phyloP scores from a whole-genome alignment of 2,329 filamentous ascomycete species.

The Escovopsis sp. region DNA sequence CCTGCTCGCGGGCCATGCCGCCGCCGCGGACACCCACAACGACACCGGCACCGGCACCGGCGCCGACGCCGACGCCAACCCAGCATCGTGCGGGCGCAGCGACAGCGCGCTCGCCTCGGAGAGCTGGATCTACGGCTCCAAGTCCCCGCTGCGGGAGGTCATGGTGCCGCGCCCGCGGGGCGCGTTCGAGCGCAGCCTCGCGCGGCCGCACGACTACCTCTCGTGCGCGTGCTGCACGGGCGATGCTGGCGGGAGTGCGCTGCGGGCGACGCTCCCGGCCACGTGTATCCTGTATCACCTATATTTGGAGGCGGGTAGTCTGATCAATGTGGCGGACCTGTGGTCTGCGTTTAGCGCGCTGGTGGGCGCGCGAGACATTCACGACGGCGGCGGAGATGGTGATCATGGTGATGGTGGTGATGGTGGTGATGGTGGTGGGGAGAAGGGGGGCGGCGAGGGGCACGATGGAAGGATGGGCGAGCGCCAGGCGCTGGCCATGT shows the following conservation, averaged over 20 bases:
- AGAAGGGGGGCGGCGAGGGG: constrained; percentile 28
- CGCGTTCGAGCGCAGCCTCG: constrained; percentile 56
- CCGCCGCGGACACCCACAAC: too few species aligned
- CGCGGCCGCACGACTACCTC: constrained; percentile 63
- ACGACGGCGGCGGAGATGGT: constrained; percentile 19
- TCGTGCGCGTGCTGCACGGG: constrained; percentile 53
- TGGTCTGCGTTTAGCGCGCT: constrained; percentile 63
- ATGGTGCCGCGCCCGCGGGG: constrained; percentile 61
- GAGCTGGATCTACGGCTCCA: constrained; percentile 61
- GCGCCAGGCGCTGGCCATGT: constrained; percentile 52
- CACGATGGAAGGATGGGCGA: constrained; percentile 27
- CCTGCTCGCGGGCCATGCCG: constrained; percentile 14
- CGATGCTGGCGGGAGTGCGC: constrained; percentile 6
- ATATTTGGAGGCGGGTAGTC: constrained; percentile 59
- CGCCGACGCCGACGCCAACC: too few species aligned
- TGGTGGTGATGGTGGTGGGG: constrained; percentile 33
- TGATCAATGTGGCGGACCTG: constrained; percentile 68
- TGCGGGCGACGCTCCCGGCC: constrained; percentile 49
- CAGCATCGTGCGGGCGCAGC: constrained; percentile 9
- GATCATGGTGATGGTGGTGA: constrained; percentile 25
- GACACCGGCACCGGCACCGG: too few species aligned
- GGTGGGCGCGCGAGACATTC: constrained; percentile 23
- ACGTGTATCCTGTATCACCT: constrained; percentile 65
- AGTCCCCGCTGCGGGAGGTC: constrained; percentile 54
- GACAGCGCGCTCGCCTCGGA: constrained; percentile 49